Evolutionary conservation across 2,329 filamentous ascomycete genomes (phyloP).

Genomic region (Aureobasidium sp.): DNA sequence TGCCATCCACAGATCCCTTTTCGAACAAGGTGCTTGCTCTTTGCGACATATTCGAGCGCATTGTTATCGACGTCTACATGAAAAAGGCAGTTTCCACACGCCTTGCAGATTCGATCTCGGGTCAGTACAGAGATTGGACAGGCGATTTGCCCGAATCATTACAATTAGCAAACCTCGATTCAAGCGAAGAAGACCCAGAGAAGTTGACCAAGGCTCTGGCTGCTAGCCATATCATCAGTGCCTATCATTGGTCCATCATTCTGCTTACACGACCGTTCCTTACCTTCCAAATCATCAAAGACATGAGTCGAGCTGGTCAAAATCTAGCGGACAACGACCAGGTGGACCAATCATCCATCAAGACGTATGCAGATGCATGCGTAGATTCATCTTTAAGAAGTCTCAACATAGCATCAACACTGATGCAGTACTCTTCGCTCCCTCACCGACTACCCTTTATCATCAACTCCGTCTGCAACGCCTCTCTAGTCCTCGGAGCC

Average conservation of each 20-base stretch:
- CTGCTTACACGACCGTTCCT: constrained; percentile 48
- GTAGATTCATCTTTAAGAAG: constrained; percentile 12
- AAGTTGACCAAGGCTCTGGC: constrained; percentile 32
- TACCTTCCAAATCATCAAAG: constrained; percentile 35
- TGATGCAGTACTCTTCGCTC: constrained; percentile 6
- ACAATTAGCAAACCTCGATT: constrained; percentile 14
- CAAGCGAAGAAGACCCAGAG: constrained; percentile 16
- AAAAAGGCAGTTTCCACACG: constrained; percentile 35
- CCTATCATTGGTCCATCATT: constrained; percentile 50
- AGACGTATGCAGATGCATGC: constrained; percentile 15
- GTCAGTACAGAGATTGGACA: constrained; percentile 36
- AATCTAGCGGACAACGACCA: constrained; percentile 20
- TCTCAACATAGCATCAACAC: background rate
- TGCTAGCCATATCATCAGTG: constrained; percentile 44
- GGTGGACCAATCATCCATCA: constrained; percentile 7
- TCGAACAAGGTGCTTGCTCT: constrained; percentile 31
- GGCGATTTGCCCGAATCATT: constrained; percentile 29
- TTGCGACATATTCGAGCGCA: constrained; percentile 43
- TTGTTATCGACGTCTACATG: constrained; percentile 41
- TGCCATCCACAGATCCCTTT: constrained; percentile 22
- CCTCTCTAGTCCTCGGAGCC: constrained; percentile 25
- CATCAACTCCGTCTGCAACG: constrained; percentile 13
- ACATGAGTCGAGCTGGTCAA: constrained; percentile 17
- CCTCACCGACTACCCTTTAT: constrained; percentile 14
- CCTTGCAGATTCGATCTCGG: constrained; percentile 36